Base-by-base conservation (phyloP, 257 asterid genomes). In the Anisodus acutangulus region DNA sequence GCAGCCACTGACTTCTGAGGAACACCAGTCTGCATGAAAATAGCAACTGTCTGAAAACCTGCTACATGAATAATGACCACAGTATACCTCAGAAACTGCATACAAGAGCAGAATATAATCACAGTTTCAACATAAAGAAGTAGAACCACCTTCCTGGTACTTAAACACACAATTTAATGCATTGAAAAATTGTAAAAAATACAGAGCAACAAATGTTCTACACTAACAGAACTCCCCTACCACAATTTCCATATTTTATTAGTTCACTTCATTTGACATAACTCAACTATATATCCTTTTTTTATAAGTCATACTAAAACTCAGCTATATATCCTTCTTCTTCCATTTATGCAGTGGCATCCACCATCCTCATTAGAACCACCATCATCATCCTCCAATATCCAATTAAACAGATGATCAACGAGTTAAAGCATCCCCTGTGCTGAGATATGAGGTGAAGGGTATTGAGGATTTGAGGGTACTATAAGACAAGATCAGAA, bases 11-110 rank as follows among this genome's bases (percentile, higher is more conserved):
- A 85, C 88, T 93, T 93, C 84, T 91, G 95, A 86, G 89, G 87
- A 94, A 87, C 90, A 87, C 92, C 98, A 97, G 98, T 97, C 99
- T 97, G 98, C 99, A 97, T 89, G 97, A 97, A 97, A 97, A 97
- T 95, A 95, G 98, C 95, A 97, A 97, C 98, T 93, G 95, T 93
- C 99, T 97, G 98, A 97, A 97, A 95, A 95, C 99, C 98, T 97
- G 98, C 98, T 97, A 91, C 97, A 93, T 92, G 89, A 91, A 93
- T 92, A 87, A 85, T 96, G 93, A 90, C 94, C 95, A 93, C 97
- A 92, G 88, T 91, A 90, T 86, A 92, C 98, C 99, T 96, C 91
- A 96, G 98, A 92, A 90, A 91, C 88, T 47, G 91, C 87, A 88
- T 78, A 86, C 88, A 58, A 83, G 80, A 26, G 82, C 66, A 49